A percentile compares a stretch with the other conserved stretches of the same genome.
Evolutionary conservation across 1,284 basidiomycete genomes (phyloP).

Genomic region (Cutaneotrichosporon cavernicola): DNA sequence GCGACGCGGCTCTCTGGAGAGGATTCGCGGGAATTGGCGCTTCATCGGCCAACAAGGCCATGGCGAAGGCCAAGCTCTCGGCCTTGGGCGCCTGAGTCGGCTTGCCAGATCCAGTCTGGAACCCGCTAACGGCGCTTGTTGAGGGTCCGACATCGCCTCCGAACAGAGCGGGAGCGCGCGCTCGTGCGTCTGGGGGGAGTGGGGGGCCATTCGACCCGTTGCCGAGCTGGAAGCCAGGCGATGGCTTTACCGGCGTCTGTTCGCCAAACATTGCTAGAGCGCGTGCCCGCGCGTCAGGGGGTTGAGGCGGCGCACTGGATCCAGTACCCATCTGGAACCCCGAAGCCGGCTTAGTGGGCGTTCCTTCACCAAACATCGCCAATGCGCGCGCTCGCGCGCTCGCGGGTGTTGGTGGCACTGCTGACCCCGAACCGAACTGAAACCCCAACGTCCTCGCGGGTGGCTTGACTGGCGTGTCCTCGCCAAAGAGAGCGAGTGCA

Average conservation of each 20-base stretch:
- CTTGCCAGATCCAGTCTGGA: neutral
- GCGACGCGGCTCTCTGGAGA: neutral
- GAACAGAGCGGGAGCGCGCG: constrained; percentile 10
- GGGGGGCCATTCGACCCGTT: neutral
- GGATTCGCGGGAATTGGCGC: neutral
- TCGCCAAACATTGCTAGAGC: constrained; percentile 8
- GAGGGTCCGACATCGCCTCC: constrained; percentile 8
- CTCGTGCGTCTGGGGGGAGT: neutral
- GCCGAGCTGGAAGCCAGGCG: constrained; percentile 6
- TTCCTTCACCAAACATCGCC: constrained; percentile 12
- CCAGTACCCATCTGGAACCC: constrained; percentile 5
- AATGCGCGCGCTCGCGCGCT: constrained; percentile 7
- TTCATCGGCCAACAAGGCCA: neutral
- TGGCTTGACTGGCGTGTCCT: constrained; percentile 6
- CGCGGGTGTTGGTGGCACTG: neutral
- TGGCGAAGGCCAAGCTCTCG: constrained; percentile 6
- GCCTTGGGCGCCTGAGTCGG: neutral
- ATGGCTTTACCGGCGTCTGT: neutral
- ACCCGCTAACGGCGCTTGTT: neutral
- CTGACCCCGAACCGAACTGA: neutral
- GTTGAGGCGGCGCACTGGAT: neutral
- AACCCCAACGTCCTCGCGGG: constrained; percentile 9
- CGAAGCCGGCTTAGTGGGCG: neutral
- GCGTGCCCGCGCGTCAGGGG: neutral
- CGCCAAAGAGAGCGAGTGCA: constrained; percentile 21